phyloP scores from a whole-genome alignment of 805 yeast species.

The Kluyveromyces starmeri region DNA sequence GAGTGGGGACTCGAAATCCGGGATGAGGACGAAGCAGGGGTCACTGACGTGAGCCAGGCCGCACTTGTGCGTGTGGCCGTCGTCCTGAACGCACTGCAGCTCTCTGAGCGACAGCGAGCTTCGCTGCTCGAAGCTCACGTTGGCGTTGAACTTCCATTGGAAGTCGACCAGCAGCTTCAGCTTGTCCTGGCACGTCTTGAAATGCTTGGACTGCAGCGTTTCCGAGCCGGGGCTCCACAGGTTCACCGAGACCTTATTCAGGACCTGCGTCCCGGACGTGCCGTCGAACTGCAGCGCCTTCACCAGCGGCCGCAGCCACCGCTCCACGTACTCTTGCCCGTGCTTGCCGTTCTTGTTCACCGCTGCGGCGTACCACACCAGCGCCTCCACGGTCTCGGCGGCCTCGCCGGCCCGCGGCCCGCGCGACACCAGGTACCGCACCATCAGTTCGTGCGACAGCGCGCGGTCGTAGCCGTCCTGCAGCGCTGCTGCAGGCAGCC shows the following conservation, averaged over 20 bases:
- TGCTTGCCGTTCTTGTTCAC: background rate
- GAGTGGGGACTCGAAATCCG: slow-evolving; percentile 15
- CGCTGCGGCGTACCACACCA: background rate
- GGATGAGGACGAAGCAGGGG: background rate
- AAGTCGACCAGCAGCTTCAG: slow-evolving; percentile 25
- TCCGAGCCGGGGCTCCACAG: slow-evolving; percentile 24
- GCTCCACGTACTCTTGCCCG: background rate
- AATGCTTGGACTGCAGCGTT: slow-evolving; percentile 18
- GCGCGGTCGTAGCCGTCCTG: background rate
- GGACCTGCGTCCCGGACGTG: background rate
- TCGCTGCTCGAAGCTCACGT: slow-evolving; percentile 19
- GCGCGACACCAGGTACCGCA: slow-evolving; percentile 1
- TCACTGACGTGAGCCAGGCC: slow-evolving; percentile 6
- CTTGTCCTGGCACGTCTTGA: slow-evolving; percentile 23
- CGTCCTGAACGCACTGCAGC: slow-evolving; percentile 7
- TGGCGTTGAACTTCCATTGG: slow-evolving; percentile 21
- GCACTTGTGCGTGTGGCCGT: slow-evolving; percentile 6
- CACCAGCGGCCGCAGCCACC: background rate
- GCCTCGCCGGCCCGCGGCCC: slow-evolving; percentile 3
- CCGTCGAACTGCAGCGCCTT: background rate
- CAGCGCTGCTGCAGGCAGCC: slow-evolving; percentile 1
- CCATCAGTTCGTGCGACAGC: background rate
- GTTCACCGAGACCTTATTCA: slow-evolving; percentile 21
- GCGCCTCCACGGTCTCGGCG: background rate
- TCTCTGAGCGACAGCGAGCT: slow-evolving; percentile 17